These are phyloP conservation scores for Exophiala mesophila DNA, from an alignment of 2,329 filamentous ascomycete genomes.

Conservation along the genomic window DNA sequence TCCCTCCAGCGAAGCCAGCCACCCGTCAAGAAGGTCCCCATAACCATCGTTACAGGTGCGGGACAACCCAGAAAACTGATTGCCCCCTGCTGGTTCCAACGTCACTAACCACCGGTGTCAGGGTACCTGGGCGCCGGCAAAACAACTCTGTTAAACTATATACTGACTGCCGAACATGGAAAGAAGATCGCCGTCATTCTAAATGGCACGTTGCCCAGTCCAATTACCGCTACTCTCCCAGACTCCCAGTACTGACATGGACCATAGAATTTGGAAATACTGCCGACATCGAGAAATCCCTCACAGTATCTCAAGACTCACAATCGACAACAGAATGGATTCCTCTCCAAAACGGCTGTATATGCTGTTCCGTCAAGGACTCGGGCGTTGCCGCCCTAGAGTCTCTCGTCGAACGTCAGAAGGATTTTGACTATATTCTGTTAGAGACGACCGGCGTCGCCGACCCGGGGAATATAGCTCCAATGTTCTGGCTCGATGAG, in stretches of 20 bases:
- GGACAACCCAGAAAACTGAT: too few species aligned
- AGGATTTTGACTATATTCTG: constrained; percentile 85
- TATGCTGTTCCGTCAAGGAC: constrained; percentile 98
- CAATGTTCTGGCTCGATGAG: constrained; percentile 96
- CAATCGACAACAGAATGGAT: constrained; percentile 90
- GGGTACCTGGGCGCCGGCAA: constrained; percentile 95
- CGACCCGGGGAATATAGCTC: constrained; percentile 91
- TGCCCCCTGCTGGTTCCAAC: too few species aligned
- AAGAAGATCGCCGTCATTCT: constrained; percentile 98
- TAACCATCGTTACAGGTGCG: constrained; percentile 48
- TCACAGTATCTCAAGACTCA: constrained; percentile 81
- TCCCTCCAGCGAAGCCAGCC: constrained; percentile 21
- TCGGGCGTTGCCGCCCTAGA: constrained; percentile 92
- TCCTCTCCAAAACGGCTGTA: constrained; percentile 91
- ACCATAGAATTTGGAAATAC: constrained; percentile 72
- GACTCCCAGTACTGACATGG: too few species aligned
- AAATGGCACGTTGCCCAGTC: constrained; percentile 58
- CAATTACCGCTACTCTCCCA: background rate
- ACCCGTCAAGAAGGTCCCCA: constrained; percentile 40
- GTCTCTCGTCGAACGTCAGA: constrained; percentile 83
- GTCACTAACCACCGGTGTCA: too few species aligned
- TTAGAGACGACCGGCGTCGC: constrained; percentile 94
- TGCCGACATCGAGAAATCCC: constrained; percentile 89
- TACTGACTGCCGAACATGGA: constrained; percentile 87
- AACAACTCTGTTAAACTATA: constrained; percentile 92